Percentiles rank a stretch among this genome's conserved stretches.
Conservation (phyloP, 2,329 filamentous ascomycete species). For the Ophiostoma montium region DNA sequence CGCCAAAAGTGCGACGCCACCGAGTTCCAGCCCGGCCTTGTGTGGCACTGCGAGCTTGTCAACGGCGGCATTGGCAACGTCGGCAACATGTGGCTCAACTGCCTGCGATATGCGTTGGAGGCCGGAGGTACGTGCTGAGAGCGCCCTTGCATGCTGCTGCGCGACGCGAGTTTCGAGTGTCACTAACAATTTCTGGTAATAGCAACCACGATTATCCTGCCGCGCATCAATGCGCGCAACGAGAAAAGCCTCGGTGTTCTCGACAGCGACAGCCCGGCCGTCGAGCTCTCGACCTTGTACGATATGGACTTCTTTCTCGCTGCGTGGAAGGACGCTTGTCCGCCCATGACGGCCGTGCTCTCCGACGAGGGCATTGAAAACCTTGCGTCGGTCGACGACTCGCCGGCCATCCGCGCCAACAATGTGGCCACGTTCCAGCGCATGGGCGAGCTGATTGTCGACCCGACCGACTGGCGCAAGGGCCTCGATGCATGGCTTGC, state of each 20-base stretch:
- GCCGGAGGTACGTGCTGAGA: slow-evolving; percentile 8
- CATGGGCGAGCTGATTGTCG: slow-evolving; percentile 11
- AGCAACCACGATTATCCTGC: slow-evolving; percentile 14
- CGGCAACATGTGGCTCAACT: slow-evolving; percentile 23
- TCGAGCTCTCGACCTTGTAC: slow-evolving; percentile 8
- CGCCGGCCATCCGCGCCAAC: slow-evolving; percentile 1
- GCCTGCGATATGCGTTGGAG: slow-evolving; percentile 24
- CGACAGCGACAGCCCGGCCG: slow-evolving; percentile 4
- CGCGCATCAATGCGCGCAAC: slow-evolving; percentile 14
- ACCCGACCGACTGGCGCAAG: slow-evolving; percentile 13
- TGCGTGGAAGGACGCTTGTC: slow-evolving; percentile 10
- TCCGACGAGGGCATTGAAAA: slow-evolving; percentile 6
- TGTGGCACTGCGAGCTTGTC: slow-evolving; percentile 23
- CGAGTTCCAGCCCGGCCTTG: slow-evolving; percentile 21
- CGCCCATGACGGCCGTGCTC: slow-evolving; percentile 11
- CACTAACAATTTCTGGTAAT: background rate
- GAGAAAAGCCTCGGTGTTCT: slow-evolving; percentile 11
- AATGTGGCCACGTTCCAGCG: background rate
- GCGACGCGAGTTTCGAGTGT: background rate
- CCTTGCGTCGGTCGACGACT: slow-evolving; percentile 2
- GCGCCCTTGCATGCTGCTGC: background rate
- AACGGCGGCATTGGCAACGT: slow-evolving; percentile 25
- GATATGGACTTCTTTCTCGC: slow-evolving; percentile 11
- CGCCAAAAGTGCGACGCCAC: slow-evolving; percentile 17
- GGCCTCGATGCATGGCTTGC: slow-evolving; percentile 13